These are phyloP conservation scores for Xylariaceae sp. DNA, from an alignment of 2,329 filamentous ascomycete genomes.

Conservation along the genomic window DNA sequence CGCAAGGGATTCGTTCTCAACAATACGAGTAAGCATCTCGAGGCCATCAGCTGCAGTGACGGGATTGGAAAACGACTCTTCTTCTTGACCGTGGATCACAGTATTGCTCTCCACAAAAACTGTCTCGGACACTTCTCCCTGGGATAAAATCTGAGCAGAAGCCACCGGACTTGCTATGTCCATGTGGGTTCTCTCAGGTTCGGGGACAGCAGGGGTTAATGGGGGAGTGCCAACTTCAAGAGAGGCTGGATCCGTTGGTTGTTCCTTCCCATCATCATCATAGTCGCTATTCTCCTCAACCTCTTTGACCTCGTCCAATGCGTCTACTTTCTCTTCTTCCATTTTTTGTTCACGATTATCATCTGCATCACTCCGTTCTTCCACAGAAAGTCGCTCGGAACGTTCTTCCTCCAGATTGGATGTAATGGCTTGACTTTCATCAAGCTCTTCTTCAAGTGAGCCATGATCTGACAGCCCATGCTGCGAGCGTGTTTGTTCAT, in stretches of 20 bases:
- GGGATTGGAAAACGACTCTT: conserved; percentile 1
- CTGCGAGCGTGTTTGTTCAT: too few relatives aligned
- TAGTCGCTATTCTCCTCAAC: conserved; percentile 14
- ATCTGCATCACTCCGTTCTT: neutral
- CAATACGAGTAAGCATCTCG: conserved; percentile 24
- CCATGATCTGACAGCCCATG: too few relatives aligned
- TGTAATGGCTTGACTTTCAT: too few relatives aligned
- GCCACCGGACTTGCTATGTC: too few relatives aligned
- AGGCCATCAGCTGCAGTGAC: conserved; percentile 27
- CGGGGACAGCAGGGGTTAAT: too few relatives aligned
- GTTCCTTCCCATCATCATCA: conserved; percentile 13
- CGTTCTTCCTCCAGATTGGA: too few relatives aligned
- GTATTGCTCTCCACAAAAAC: neutral
- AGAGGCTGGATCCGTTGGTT: neutral
- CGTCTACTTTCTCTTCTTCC: neutral
- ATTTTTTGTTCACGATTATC: neutral
- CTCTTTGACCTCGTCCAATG: conserved; percentile 16
- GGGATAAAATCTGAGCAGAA: neutral
- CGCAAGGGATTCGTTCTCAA: conserved; percentile 20
- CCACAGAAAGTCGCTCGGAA: too few relatives aligned
- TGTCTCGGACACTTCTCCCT: neutral
- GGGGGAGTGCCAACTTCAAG: too few relatives aligned
- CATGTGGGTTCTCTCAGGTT: too few relatives aligned
- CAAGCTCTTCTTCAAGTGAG: too few relatives aligned
- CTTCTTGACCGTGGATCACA: neutral